phyloP scores from a whole-genome alignment of 169 alveolate species.

The Plasmodium inui region DNA sequence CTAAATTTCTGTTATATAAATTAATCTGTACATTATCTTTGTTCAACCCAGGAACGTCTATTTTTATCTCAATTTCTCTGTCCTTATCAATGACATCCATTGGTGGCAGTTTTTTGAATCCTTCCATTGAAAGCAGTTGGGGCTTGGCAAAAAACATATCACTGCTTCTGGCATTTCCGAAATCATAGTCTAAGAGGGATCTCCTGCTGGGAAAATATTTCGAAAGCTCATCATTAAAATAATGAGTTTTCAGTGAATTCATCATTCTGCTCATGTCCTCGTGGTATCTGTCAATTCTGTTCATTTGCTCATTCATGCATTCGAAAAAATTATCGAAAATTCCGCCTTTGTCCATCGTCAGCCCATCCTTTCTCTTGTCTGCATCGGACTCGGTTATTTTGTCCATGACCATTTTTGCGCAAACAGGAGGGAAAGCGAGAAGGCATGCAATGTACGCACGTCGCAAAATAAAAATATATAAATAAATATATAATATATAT shows the following conservation, averaged over 20 bases:
- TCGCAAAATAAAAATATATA: not conserved
- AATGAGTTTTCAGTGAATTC: conserved; percentile 27
- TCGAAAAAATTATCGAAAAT: conserved; percentile 23
- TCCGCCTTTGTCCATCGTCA: conserved; percentile 7
- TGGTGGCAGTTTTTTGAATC: conserved; percentile 12
- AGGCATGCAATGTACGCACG: not conserved
- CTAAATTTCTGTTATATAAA: conserved; percentile 13
- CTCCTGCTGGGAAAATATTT: conserved; percentile 46
- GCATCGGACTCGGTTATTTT: not conserved
- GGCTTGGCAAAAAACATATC: conserved; percentile 29
- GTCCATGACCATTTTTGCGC: conserved; percentile 14
- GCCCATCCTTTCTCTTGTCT: not conserved
- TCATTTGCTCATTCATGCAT: conserved; percentile 34
- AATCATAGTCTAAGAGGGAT: conserved; percentile 33
- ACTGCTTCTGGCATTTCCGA: not conserved
- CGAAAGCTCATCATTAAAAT: conserved; percentile 21
- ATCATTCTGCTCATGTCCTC: conserved; percentile 55
- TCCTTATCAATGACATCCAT: conserved; percentile 60
- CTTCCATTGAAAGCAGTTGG: not conserved
- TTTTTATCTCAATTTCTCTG: conserved; percentile 38
- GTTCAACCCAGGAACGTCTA: conserved; percentile 57
- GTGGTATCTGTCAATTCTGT: conserved; percentile 13
- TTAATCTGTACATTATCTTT: conserved; percentile 46
- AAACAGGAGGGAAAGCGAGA: not conserved
- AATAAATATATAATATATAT: not conserved